These are phyloP conservation scores for Cutaneotrichosporon sp. DNA, from an alignment of 1,284 basidiomycete species.

Conservation along the genomic window DNA sequence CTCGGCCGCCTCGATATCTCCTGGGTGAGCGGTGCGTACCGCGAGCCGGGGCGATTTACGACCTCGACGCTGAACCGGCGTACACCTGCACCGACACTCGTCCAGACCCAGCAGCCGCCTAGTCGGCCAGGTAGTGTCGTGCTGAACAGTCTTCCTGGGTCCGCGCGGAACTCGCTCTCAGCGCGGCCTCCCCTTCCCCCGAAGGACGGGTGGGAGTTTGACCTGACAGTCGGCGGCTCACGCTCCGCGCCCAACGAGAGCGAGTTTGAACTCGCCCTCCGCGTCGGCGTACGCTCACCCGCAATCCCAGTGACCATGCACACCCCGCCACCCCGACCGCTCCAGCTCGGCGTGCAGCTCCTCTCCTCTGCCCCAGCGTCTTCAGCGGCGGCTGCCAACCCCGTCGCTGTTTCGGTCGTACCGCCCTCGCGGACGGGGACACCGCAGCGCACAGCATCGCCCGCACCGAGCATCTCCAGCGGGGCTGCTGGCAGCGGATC, in stretches of 20 bases:
- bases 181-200: neutral
- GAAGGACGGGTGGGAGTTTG: slow-evolving; percentile 31
- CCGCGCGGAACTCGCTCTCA: slow-evolving; percentile 2
- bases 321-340: slow-evolving; percentile 14
- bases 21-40: slow-evolving; percentile 55
- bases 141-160: no score
- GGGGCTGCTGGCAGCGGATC: no score
- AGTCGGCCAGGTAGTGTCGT: neutral
- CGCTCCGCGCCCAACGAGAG: slow-evolving; percentile 23
- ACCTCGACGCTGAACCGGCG: slow-evolving; percentile 57
- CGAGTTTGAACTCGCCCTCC: slow-evolving; percentile 22
- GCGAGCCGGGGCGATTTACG: slow-evolving; percentile 71
- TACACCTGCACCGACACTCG: slow-evolving; percentile 15
- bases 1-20: slow-evolving; percentile 75
- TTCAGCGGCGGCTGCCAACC: neutral
- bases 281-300: slow-evolving; percentile 25
- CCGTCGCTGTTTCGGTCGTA: slow-evolving; percentile 14
- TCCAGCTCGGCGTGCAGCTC: slow-evolving; percentile 30
- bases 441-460: slow-evolving; percentile 19
- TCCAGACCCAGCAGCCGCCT: neutral
- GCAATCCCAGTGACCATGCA: neutral
- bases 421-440: slow-evolving; percentile 23
- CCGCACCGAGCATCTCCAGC: slow-evolving; percentile 1
- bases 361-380: slow-evolving; percentile 20
- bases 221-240: slow-evolving; percentile 24